Conservation (phyloP, 1,139 yeast species). For the Blastobotrys apis region DNA sequence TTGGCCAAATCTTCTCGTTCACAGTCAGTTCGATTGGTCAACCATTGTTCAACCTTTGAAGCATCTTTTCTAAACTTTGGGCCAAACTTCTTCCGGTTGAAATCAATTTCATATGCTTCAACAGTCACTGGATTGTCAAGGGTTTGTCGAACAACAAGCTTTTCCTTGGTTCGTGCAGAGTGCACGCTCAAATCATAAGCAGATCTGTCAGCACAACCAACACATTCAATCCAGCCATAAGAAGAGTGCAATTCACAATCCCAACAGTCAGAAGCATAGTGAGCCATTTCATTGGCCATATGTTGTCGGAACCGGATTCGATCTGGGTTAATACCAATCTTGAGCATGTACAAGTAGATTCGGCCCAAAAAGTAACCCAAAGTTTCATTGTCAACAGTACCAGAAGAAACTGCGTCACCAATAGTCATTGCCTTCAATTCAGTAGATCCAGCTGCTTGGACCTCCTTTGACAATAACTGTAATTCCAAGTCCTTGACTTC, state of each 20-base stretch:
- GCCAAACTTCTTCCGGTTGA: constrained; percentile 94
- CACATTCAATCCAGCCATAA: constrained; percentile 99
- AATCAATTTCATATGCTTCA: constrained; percentile 75
- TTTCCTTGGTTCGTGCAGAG: constrained; percentile 90
- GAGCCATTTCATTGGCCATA: constrained; percentile 99
- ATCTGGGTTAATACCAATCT: constrained; percentile 82
- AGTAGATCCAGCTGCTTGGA: constrained; percentile 82
- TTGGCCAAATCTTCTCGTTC: constrained; percentile 74
- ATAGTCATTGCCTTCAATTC: constrained; percentile 59
- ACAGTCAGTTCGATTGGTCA: constrained; percentile 71
- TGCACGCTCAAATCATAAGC: constrained; percentile 97
- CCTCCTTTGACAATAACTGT: constrained; percentile 75
- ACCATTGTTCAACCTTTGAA: constrained; percentile 80
- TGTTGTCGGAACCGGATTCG: constrained; percentile 97
- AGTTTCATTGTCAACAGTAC: constrained; percentile 94
- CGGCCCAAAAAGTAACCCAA: constrained; percentile 95
- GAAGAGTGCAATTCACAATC: constrained; percentile 96
- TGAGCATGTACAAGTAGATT: constrained; percentile 75
- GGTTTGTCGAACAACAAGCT: constrained; percentile 87
- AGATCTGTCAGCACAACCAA: constrained; percentile 99
- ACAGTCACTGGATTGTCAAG: constrained; percentile 79
- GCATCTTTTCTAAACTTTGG: constrained; percentile 97
- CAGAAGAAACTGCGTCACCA: constrained; percentile 84
- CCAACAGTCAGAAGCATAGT: constrained; percentile 99
- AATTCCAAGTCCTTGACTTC: constrained; percentile 71